Evolutionary conservation across 106 monocot genomes (phyloP), one percentile per base, ranked within the genome.

Genomic region (Apostasia ramifera): DNA sequence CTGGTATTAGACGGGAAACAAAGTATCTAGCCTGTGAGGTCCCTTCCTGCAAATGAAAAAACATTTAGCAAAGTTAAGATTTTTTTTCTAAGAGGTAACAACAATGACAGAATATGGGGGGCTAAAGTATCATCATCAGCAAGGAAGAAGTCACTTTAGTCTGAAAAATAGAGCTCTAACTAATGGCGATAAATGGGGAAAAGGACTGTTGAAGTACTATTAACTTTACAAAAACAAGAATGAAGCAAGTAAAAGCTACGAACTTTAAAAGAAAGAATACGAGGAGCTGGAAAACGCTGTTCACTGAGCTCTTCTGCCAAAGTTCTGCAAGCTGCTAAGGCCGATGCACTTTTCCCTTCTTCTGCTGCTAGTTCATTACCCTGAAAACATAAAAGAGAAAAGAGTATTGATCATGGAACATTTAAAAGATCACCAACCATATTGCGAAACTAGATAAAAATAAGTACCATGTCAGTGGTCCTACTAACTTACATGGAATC

Each of bases 21-120:
- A 98, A 87, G 56, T 90, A 98, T 59, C 98, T 76, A 57, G 98
- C 98, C 70, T 93, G 98, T 39, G 98, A 98, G 75, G 93, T 98
- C 52, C 98, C 93, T 64, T 98, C 90, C 98, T 98, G 81, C 51
- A 67, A 6, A 75, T 75, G 5, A 43, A 62, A 62, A 4, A 13
- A 12, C 2, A 26, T 26, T 26, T 26, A 26, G 26, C 26, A 26
- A 26, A 26, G 26, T 26, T 26, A 26, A 26, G 26, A 26, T 26
- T 26, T 26, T 26, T 26, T 26, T 26, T 26, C 26, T 26, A 26
- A 26, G 26, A 26, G 26, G 0, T 26, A 26, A 26, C 26, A 26
- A 26, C 26, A 26, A 26, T 26, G 26, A 26, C 26, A 26, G 26
- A 26, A 26, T 26, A 26, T 26, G 26, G 26, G 26, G 26, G 0